Evolutionary conservation across 139 green algal genomes (phyloP).

Genomic region (Yamagishiella unicocca): DNA sequence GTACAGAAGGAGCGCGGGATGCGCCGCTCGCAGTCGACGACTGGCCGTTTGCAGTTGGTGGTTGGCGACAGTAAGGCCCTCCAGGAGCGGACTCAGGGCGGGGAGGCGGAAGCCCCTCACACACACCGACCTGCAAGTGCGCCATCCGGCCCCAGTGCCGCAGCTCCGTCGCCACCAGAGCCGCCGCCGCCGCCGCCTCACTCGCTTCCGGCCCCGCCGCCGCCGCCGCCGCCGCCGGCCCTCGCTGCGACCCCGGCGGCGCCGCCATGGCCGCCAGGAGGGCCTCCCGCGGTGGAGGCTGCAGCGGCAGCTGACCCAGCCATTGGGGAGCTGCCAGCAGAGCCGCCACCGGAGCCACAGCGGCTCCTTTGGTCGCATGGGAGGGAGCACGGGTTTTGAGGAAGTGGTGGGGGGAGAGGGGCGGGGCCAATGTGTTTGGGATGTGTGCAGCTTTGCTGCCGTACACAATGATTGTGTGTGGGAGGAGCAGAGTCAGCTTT

Average conservation of each 20-base stretch:
- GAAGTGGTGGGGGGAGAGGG: not conserved
- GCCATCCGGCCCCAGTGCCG: slow-evolving; percentile 34
- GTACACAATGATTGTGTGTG: too few relatives aligned
- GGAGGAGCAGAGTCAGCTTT: too few relatives aligned
- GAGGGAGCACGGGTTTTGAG: not conserved
- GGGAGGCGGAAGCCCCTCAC: too few relatives aligned
- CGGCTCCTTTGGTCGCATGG: not conserved
- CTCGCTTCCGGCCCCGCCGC: not conserved
- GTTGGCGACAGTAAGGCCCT: too few relatives aligned
- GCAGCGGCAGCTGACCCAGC: slow-evolving; percentile 4
- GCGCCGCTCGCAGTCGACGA: too few relatives aligned
- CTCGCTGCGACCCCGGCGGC: not conserved
- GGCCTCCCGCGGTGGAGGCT: not conserved
- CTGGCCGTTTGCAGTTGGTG: too few relatives aligned
- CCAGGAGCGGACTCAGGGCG: too few relatives aligned
- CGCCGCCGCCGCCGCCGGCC: not conserved
- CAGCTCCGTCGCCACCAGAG: not conserved
- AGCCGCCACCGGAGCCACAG: not conserved
- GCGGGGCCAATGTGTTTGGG: not conserved
- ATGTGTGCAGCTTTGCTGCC: too few relatives aligned
- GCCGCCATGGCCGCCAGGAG: not conserved
- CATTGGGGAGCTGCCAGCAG: slow-evolving; percentile 2
- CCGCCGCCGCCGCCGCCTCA: not conserved
- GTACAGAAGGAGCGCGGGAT: too few relatives aligned
- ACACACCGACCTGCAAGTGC: slow-evolving; percentile 20